Conservation (phyloP, 306 rosid species). For the apple (Malus domestica) region ASM211411v1 NC_041794.1:28563001-28563500, state of each 20-base stretch:
- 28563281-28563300: background rate
- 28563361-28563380: background rate
- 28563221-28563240: background rate
- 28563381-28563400: background rate
- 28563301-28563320: background rate
- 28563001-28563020: no score
- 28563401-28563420: background rate
- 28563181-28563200: background rate
- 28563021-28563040: no score
- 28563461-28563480: conserved; percentile 35
- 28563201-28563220: background rate
- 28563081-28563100: no score
- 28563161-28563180: background rate
- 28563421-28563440: background rate
- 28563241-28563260: background rate
- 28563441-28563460: background rate
- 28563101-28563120: background rate
- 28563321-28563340: background rate
- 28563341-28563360: background rate
- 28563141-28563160: background rate
- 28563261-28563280: background rate
- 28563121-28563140: background rate
- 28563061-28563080: no score
- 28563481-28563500: conserved; percentile 31
- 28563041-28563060: no score